Evolutionary conservation across 177 flowering plant species (phyloP).

Genomic region (Vitis hybrid): DNA sequence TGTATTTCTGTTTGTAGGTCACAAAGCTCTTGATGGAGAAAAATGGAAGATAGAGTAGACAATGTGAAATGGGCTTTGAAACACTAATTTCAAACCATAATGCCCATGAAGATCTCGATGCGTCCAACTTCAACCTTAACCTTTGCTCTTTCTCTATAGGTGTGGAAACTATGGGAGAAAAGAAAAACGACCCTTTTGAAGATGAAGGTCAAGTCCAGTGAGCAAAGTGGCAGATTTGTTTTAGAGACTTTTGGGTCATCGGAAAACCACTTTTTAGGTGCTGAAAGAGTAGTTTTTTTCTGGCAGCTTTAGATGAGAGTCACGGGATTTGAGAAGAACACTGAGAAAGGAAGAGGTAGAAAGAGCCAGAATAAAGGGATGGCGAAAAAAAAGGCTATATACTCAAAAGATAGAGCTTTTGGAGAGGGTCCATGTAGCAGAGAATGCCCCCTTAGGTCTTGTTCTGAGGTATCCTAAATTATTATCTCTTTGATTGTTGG

Average conservation of each 20-base stretch:
- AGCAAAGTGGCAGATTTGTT: background rate
- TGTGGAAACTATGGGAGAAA: background rate
- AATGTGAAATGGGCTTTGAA: constrained; percentile 4
- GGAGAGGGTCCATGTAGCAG: too few relatives aligned
- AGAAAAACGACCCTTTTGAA: background rate
- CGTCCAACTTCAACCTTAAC: background rate
- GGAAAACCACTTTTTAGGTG: background rate
- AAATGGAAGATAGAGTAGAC: too few relatives aligned
- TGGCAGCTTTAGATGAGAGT: background rate
- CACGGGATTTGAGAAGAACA: background rate
- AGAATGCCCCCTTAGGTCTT: too few relatives aligned
- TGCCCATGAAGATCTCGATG: constrained; percentile 22
- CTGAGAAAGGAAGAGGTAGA: constrained; percentile 4
- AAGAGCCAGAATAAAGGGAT: constrained; percentile 7
- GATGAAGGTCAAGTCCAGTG: background rate
- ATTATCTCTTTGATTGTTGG: too few relatives aligned
- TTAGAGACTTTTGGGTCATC: background rate
- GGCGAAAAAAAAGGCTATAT: constrained; percentile 7
- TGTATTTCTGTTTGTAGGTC: too few relatives aligned
- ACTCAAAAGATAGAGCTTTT: too few relatives aligned
- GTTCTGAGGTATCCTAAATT: too few relatives aligned
- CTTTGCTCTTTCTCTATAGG: constrained; percentile 9
- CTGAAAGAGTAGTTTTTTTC: background rate
- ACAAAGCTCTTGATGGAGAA: too few relatives aligned
- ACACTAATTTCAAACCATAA: constrained; percentile 14